Evolutionary conservation across 352 stramenopile species (phyloP).

Genomic region (Phytophthora pinifolia): DNA sequence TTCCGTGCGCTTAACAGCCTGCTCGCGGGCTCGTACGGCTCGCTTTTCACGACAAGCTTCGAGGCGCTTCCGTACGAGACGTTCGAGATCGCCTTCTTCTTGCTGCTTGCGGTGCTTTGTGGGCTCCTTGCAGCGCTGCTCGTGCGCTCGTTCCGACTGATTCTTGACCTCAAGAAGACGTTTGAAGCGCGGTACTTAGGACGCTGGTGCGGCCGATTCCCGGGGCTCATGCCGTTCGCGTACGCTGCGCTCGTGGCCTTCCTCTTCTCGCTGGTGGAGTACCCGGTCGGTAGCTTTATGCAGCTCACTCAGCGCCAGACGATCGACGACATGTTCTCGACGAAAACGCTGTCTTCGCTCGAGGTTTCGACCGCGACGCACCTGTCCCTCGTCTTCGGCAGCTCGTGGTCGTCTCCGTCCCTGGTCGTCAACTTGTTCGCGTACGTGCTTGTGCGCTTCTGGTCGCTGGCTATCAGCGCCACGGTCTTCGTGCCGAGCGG

Average conservation of each 20-base stretch:
- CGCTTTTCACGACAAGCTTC: conserved; percentile 83
- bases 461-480: conserved; percentile 74
- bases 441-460: conserved; percentile 75
- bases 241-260: conserved; percentile 70
- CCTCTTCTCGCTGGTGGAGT: conserved; percentile 70
- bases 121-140: conserved; percentile 84
- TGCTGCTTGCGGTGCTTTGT: conserved; percentile 79
- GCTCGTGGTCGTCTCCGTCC: conserved; percentile 62
- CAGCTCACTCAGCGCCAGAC: conserved; percentile 68
- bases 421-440: conserved; percentile 65
- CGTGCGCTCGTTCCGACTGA: conserved; percentile 58
- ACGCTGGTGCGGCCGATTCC: conserved; percentile 23
- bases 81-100: conserved; percentile 76
- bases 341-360: conserved; percentile 46
- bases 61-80: conserved; percentile 69
- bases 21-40: conserved; percentile 55
- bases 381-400: conserved; percentile 42
- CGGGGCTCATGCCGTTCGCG: conserved; percentile 48
- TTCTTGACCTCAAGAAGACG: conserved; percentile 44
- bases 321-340: conserved; percentile 89
- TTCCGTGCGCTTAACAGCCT: conserved; percentile 77
- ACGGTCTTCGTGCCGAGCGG: conserved; percentile 88
- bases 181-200: conserved; percentile 37
- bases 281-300: conserved; percentile 81
- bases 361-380: conserved; percentile 32